Evolutionary conservation across 768 basidiomycete species (phyloP).

Genomic region (Russula brevipes): DNA sequence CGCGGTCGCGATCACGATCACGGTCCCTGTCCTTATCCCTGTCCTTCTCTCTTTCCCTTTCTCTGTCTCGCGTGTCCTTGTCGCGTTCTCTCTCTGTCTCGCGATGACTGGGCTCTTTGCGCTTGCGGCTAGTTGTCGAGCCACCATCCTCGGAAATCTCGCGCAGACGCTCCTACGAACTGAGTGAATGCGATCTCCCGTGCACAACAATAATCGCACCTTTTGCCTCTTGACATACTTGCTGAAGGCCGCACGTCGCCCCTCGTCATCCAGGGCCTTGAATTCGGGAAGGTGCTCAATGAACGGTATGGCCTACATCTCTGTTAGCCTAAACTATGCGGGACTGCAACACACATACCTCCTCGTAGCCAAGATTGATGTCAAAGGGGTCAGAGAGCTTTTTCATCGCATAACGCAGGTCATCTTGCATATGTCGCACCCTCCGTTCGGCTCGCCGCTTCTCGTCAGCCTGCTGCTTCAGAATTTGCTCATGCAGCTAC

Average conservation of each 20-base stretch:
- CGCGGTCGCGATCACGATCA: constrained; percentile 33
- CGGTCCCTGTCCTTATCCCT: constrained; percentile 33
- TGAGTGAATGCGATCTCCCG: not conserved
- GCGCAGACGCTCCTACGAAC: constrained; percentile 64
- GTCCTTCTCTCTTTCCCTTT: constrained; percentile 34
- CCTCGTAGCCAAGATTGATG: constrained; percentile 68
- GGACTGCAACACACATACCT: constrained; percentile 44
- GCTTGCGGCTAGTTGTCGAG: constrained; percentile 72
- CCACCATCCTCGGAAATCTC: constrained; percentile 74
- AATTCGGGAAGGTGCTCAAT: constrained; percentile 84
- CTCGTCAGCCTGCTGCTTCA: constrained; percentile 79
- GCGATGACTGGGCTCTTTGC: constrained; percentile 60
- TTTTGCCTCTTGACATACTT: constrained; percentile 92
- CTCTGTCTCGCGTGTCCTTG: constrained; percentile 41
- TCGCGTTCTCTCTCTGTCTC: constrained; percentile 29
- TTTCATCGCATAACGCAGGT: constrained; percentile 91
- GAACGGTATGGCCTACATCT: constrained; percentile 56
- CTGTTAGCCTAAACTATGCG: constrained; percentile 15
- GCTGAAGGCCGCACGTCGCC: constrained; percentile 70
- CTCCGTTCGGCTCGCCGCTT: constrained; percentile 79
- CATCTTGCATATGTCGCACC: constrained; percentile 87
- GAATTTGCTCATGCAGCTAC: constrained; percentile 67
- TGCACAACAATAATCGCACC: constrained; percentile 37
- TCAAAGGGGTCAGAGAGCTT: constrained; percentile 83
- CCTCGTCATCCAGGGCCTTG: constrained; percentile 83